phyloP scores from a whole-genome alignment of 495 filamentous ascomycete species.

The Penicillium bovifimosum region DNA sequence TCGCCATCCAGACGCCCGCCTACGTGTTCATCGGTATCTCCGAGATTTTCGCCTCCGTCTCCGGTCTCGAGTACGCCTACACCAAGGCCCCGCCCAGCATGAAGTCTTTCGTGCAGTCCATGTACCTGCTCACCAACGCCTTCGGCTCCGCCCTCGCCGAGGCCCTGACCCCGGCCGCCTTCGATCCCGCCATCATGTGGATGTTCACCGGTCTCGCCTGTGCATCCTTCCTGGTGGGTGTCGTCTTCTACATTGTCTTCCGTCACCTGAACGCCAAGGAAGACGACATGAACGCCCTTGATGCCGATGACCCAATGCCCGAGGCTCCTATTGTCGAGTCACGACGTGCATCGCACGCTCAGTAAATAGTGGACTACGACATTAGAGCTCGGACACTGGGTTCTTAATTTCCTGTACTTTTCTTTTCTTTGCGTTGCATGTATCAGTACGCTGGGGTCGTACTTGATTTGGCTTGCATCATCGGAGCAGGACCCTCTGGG shows the following conservation, averaged over 20 bases:
- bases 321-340: conserved; percentile 10
- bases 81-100: conserved; percentile 80
- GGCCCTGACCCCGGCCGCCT: conserved; percentile 60
- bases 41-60: conserved; percentile 71
- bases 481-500: conserved; percentile 4
- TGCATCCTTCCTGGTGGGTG: conserved; percentile 38
- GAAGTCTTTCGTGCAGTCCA: conserved; percentile 71
- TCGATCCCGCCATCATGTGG: conserved; percentile 65
- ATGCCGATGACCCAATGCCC: conserved; percentile 29
- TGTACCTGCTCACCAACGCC: conserved; percentile 69
- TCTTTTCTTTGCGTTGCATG: background rate
- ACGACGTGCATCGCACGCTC: conserved; percentile 11
- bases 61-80: conserved; percentile 70
- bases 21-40: conserved; percentile 68
- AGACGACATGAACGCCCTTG: conserved; percentile 45
- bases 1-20: conserved; percentile 63
- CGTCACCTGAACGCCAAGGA: conserved; percentile 41
- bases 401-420: background rate
- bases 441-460: conserved; percentile 1
- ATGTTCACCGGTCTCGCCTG: conserved; percentile 60
- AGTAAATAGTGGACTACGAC: background rate
- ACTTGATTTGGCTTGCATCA: background rate
- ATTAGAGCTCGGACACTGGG: background rate
- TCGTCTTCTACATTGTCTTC: conserved; percentile 43
- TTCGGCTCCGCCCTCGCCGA: conserved; percentile 67